phyloP scores from a whole-genome alignment of 2,329 filamentous ascomycete species.

The Pseudopyricularia javanii region DNA sequence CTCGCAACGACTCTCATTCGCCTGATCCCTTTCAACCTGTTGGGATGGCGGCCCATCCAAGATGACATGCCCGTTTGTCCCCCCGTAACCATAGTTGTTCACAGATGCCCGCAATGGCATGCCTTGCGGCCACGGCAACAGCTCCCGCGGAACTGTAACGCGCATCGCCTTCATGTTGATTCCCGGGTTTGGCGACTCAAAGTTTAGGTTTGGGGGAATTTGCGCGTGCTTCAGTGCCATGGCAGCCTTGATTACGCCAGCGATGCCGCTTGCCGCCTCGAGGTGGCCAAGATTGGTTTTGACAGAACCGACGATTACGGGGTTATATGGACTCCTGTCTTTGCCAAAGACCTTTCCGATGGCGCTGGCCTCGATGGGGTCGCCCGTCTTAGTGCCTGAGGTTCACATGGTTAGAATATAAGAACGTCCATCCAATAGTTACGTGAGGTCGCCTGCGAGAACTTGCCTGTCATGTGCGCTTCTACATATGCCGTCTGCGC shows the following conservation, averaged over 20 bases:
- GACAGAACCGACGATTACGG: conserved; percentile 13
- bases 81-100: conserved; percentile 15
- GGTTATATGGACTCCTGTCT: not conserved
- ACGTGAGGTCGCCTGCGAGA: conserved; percentile 8
- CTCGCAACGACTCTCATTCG: not conserved
- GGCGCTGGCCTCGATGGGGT: conserved; percentile 26
- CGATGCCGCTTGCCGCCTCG: conserved; percentile 10
- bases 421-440: too few relatives aligned
- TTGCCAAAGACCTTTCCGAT: conserved; percentile 16
- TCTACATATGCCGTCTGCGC: conserved; percentile 14
- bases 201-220: conserved; percentile 13
- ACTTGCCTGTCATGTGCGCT: conserved; percentile 11
- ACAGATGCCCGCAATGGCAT: conserved; percentile 13
- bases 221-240: conserved; percentile 10
- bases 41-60: conserved; percentile 4
- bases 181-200: conserved; percentile 14
- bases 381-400: conserved; percentile 27
- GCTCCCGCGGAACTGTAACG: not conserved
- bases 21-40: not conserved
- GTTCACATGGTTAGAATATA: too few relatives aligned
- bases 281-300: conserved; percentile 17
- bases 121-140: not conserved
- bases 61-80: conserved; percentile 15
- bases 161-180: conserved; percentile 11
- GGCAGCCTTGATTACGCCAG: conserved; percentile 15